Conservation (phyloP, 108 stramenopile genomes). For the Schizochytrium sp. region DNA sequence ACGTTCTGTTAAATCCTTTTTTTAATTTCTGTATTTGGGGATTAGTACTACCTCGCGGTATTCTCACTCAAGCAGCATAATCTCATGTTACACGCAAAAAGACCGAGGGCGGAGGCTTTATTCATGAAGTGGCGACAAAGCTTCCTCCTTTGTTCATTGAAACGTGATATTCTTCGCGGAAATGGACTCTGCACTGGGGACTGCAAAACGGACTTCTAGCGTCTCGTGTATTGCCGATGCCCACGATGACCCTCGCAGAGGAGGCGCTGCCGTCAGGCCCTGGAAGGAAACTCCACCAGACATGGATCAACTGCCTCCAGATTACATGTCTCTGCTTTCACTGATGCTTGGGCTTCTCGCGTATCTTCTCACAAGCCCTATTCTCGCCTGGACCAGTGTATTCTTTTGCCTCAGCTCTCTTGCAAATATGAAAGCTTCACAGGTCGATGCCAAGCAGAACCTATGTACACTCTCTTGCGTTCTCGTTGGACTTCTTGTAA, state of each 20-base stretch:
- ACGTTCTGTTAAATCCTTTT: no score
- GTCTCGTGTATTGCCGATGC: background rate
- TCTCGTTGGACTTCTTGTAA: conserved; percentile 3
- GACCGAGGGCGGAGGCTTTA: background rate
- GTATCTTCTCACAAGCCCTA: conserved; percentile 41
- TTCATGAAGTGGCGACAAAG: background rate
- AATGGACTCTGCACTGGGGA: background rate
- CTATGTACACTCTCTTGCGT: conserved; percentile 27
- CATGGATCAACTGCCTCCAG: conserved; percentile 51
- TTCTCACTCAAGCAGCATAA: background rate
- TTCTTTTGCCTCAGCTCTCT: conserved; percentile 45
- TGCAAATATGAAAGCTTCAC: conserved; percentile 14
- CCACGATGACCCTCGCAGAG: background rate
- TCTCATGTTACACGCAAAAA: background rate
- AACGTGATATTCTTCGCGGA: background rate
- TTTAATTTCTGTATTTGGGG: no score
- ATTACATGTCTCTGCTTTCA: conserved; percentile 60
- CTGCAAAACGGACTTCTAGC: background rate
- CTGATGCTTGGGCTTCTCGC: conserved; percentile 54
- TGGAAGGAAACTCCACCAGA: background rate
- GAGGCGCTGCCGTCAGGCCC: conserved; percentile 11
- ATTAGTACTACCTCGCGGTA: no score
- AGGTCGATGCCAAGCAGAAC: conserved; percentile 33
- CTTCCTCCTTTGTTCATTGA: background rate
- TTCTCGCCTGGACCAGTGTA: conserved; percentile 50